Evolutionary conservation across 371 early-diverging fungal genomes (phyloP).

Genomic region (Capillidium rhysosporum): DNA sequence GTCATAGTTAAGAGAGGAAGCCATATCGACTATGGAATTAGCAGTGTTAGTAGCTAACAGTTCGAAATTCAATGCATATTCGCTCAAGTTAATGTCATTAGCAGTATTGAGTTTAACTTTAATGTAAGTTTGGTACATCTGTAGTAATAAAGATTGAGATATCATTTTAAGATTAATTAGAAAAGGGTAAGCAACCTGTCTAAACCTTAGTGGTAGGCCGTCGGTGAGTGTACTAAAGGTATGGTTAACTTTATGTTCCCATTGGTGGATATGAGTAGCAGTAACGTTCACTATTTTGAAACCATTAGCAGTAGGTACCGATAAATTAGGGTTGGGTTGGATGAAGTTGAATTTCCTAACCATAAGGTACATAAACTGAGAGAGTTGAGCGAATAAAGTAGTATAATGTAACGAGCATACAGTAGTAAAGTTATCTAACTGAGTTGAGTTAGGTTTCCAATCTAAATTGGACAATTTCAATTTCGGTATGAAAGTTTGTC

Average conservation of each 20-base stretch:
- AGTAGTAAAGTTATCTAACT: background rate
- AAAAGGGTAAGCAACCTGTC: background rate
- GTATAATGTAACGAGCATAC: background rate
- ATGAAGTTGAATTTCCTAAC: conserved; percentile 4
- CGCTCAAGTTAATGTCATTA: background rate
- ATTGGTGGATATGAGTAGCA: background rate
- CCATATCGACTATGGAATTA: background rate
- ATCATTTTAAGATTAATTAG: background rate
- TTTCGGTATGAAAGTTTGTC: background rate
- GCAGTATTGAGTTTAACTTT: no score
- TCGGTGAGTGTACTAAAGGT: background rate
- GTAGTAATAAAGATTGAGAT: background rate
- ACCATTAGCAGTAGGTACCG: background rate
- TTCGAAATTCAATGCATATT: background rate
- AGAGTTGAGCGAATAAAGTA: background rate
- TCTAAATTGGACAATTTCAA: background rate
- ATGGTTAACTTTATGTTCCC: background rate
- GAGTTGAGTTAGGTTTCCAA: background rate
- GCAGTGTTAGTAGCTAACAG: background rate
- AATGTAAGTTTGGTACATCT: background rate
- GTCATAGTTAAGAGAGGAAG: background rate
- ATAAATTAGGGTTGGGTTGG: background rate
- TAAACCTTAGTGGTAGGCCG: background rate
- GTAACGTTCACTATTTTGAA: background rate
- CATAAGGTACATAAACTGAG: conserved; percentile 5